Evolutionary conservation across 805 yeast genomes (phyloP).

Genomic region (Hanseniaspora hatyaiensis): DNA sequence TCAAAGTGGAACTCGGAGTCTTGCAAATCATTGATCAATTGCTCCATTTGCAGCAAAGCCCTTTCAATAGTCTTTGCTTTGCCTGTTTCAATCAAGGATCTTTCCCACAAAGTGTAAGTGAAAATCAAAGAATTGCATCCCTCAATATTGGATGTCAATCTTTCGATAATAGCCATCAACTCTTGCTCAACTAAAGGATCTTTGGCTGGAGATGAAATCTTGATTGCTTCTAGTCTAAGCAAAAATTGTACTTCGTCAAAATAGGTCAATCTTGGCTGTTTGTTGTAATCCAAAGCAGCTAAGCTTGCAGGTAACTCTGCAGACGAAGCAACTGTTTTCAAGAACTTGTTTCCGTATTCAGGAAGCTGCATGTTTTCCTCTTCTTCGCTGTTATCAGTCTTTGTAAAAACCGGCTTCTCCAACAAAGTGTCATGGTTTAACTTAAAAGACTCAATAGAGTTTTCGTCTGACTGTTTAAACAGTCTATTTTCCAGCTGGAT

Average conservation of each 20-base stretch:
- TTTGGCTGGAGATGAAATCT: slow-evolving; percentile 60
- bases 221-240: slow-evolving; percentile 50
- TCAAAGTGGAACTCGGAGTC: slow-evolving; percentile 40
- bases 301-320: slow-evolving; percentile 52
- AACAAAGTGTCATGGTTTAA: slow-evolving; percentile 67
- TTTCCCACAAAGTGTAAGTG: slow-evolving; percentile 76
- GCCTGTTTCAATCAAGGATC: slow-evolving; percentile 71
- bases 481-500: slow-evolving; percentile 17
- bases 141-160: slow-evolving; percentile 47
- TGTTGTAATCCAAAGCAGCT: slow-evolving; percentile 57
- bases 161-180: slow-evolving; percentile 57
- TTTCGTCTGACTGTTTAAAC: slow-evolving; percentile 8
- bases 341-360: slow-evolving; percentile 34
- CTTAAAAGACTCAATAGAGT: slow-evolving; percentile 37
- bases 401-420: slow-evolving; percentile 62
- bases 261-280: slow-evolving; percentile 61
- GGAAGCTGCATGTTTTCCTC: slow-evolving; percentile 33
- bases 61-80: slow-evolving; percentile 82
- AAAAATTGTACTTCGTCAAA: slow-evolving; percentile 66
- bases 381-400: slow-evolving; percentile 36
- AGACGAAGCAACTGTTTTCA: slow-evolving; percentile 53
- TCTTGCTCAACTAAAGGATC: slow-evolving; percentile 71
- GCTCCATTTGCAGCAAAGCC: slow-evolving; percentile 85
- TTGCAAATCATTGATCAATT: slow-evolving; percentile 74
- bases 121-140: slow-evolving; percentile 60